Conservation (phyloP, 2,329 filamentous ascomycete genomes). For the Colletotrichum tofieldiae region DNA sequence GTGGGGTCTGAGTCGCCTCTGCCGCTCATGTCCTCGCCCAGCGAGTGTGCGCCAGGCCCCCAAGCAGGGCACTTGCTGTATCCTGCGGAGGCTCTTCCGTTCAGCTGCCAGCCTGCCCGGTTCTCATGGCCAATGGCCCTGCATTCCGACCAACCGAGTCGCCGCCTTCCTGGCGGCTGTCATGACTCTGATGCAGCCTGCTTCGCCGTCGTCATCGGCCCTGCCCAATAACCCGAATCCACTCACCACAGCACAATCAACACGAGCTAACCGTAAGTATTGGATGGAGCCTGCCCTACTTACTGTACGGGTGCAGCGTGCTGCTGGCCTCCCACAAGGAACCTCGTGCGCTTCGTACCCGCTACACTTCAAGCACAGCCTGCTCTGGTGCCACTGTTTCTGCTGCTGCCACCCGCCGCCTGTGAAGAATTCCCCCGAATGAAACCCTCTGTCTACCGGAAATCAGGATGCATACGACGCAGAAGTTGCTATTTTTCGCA, state of each 20-base stretch:
- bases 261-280: neutral
- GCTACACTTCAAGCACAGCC: constrained; percentile 32
- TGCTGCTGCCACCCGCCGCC: constrained; percentile 21
- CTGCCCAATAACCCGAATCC: neutral
- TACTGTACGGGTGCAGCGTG: neutral
- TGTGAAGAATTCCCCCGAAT: constrained; percentile 29
- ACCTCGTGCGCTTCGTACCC: constrained; percentile 28
- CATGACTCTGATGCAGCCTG: constrained; percentile 27
- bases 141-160: constrained; percentile 2
- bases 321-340: neutral
- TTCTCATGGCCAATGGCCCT: neutral
- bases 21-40: neutral
- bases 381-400: constrained; percentile 27
- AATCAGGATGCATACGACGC: constrained; percentile 23
- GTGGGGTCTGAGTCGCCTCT: constrained; percentile 28
- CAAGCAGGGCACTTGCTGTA: neutral
- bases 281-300: neutral
- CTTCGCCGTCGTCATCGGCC: constrained; percentile 31
- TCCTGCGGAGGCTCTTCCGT: neutral
- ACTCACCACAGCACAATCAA: neutral
- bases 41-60: neutral
- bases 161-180: neutral
- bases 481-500: constrained; percentile 40
- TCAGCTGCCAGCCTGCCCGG: neutral
- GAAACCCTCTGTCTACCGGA: constrained; percentile 23